Evolutionary conservation across 495 filamentous ascomycete genomes (phyloP).

Genomic region (Parathielavia appendiculata): DNA sequence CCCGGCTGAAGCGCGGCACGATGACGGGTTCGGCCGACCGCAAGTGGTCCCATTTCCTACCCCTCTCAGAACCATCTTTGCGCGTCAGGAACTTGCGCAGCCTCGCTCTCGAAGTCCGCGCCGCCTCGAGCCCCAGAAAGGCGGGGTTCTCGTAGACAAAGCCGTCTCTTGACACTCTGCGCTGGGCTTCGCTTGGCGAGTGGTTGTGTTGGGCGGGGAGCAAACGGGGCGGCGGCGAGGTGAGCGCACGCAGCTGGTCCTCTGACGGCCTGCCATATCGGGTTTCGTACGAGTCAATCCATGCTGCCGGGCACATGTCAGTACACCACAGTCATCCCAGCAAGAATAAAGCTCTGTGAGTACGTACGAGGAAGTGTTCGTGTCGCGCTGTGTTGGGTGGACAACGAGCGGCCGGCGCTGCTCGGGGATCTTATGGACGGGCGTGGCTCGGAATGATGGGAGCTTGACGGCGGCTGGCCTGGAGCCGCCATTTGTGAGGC

Average conservation of each 20-base stretch:
- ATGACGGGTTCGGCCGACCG: slow-evolving; percentile 53
- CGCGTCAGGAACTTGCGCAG: slow-evolving; percentile 31
- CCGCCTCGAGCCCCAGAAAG: slow-evolving; percentile 23
- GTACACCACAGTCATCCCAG: not conserved
- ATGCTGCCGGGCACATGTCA: slow-evolving; percentile 38
- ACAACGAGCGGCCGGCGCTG: slow-evolving; percentile 11
- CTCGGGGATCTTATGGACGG: slow-evolving; percentile 19
- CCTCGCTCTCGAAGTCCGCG: slow-evolving; percentile 17
- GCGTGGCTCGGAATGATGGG: slow-evolving; percentile 24
- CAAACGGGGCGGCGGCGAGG: slow-evolving; percentile 44
- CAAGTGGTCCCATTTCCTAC: slow-evolving; percentile 54
- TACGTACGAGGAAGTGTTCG: slow-evolving; percentile 41
- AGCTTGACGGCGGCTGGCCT: slow-evolving; percentile 23
- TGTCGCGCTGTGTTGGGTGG: slow-evolving; percentile 17
- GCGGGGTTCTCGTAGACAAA: slow-evolving; percentile 43
- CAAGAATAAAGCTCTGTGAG: not conserved
- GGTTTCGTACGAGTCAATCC: slow-evolving; percentile 51
- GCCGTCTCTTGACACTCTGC: slow-evolving; percentile 51
- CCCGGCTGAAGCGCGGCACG: slow-evolving; percentile 41
- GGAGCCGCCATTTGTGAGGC: slow-evolving; percentile 19
- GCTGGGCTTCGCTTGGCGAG: slow-evolving; percentile 42
- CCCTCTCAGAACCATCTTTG: slow-evolving; percentile 36
- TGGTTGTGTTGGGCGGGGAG: slow-evolving; percentile 58
- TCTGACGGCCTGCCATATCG: slow-evolving; percentile 33
- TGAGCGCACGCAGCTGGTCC: slow-evolving; percentile 28